Percentiles rank a stretch among this genome's conserved stretches.
These are phyloP conservation scores for Aristolochia californica DNA, from an alignment of 164 flowering plant species.

Conservation along the genomic window DNA sequence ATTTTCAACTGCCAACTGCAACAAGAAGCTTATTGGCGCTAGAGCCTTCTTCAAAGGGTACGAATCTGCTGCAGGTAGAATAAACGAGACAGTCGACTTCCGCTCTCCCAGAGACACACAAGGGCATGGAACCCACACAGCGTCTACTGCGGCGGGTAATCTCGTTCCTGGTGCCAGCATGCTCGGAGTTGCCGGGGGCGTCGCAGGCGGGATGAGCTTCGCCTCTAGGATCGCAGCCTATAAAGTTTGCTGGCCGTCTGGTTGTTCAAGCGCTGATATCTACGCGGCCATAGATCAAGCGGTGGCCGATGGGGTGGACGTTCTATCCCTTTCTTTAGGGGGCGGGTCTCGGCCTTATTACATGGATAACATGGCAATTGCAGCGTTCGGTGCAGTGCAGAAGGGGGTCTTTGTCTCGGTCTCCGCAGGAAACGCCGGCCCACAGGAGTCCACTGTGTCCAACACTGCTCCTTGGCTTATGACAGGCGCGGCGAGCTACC, in stretches of 20 bases:
- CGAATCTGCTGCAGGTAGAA: conserved; percentile 28
- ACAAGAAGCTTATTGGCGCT: conserved; percentile 49
- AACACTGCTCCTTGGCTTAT: conserved; percentile 70
- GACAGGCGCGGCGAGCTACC: conserved; percentile 66
- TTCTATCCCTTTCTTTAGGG: conserved; percentile 66
- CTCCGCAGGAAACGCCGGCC: conserved; percentile 69
- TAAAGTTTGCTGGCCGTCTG: conserved; percentile 48
- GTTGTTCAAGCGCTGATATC: conserved; percentile 51
- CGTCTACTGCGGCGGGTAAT: conserved; percentile 68
- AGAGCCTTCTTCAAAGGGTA: conserved; percentile 46
- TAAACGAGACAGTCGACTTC: conserved; percentile 36
- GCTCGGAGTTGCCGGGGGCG: conserved; percentile 51
- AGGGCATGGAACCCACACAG: conserved; percentile 86
- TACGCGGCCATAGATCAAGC: conserved; percentile 65
- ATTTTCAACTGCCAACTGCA: conserved; percentile 42
- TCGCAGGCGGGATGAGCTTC: conserved; percentile 54
- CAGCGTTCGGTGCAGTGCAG: conserved; percentile 38
- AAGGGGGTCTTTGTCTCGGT: conserved; percentile 46
- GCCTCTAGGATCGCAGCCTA: conserved; percentile 58
- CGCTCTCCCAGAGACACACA: conserved; percentile 46
- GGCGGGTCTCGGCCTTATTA: conserved; percentile 32
- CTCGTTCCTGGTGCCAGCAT: conserved; percentile 34
- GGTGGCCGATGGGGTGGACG: conserved; percentile 60
- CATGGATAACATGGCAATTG: conserved; percentile 47
- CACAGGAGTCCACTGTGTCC: conserved; percentile 26